These are phyloP conservation scores for Cytospora piceicola DNA, from an alignment of 2,329 filamentous ascomycete species.

Conservation along the genomic window DNA sequence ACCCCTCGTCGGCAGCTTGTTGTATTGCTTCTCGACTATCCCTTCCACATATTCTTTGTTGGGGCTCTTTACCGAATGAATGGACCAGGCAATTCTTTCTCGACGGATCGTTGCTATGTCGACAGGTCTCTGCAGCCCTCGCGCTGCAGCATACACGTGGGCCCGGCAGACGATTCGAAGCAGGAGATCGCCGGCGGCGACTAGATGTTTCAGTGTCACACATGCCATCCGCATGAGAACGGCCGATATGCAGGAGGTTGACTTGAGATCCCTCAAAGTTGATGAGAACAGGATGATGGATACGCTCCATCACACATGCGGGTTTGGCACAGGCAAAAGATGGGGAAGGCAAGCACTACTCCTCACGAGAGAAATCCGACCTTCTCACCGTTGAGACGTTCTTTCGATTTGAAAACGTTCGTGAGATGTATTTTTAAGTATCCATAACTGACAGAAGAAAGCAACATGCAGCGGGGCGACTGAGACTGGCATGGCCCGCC, in stretches of 20 bases:
- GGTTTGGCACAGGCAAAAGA: constrained; percentile 67
- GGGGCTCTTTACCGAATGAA: constrained; percentile 26
- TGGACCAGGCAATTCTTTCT: not conserved
- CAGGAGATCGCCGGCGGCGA: not conserved
- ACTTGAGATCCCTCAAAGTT: constrained; percentile 51
- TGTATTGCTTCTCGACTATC: not conserved
- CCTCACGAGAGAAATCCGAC: not conserved
- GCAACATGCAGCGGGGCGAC: constrained; percentile 48
- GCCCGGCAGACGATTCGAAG: not conserved
- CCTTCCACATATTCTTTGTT: not conserved
- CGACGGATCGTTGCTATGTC: not conserved
- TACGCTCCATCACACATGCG: constrained; percentile 67
- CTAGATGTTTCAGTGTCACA: constrained; percentile 22
- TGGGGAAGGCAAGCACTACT: constrained; percentile 66
- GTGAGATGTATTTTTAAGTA: not conserved
- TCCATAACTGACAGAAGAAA: constrained; percentile 29
- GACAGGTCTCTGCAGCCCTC: not conserved
- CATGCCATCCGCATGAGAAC: constrained; percentile 13
- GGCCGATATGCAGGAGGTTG: constrained; percentile 23
- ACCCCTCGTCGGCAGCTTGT: not conserved
- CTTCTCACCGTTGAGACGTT: not conserved
- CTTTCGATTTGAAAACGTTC: constrained; percentile 15
- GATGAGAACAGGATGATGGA: constrained; percentile 63
- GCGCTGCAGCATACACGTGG: not conserved
- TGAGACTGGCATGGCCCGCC: constrained; percentile 77